Evolutionary conservation across 371 early-diverging fungal genomes (phyloP), one percentile per base, ranked within the genome.

Genomic region (Rhizopus delemar): DNA sequence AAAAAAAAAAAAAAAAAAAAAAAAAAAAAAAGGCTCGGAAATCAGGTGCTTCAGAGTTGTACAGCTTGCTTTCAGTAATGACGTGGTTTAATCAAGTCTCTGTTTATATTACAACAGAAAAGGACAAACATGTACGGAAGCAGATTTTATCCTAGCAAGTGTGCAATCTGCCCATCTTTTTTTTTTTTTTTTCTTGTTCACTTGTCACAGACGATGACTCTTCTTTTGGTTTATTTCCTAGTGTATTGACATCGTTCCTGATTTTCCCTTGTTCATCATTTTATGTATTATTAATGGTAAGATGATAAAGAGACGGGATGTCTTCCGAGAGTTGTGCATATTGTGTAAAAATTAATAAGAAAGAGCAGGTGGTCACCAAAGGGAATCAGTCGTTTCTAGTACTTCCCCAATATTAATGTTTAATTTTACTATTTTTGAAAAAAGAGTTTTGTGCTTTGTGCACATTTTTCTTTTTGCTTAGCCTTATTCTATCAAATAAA

Each of bases 51-150:
- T 29, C 8, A 35, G 15, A 35, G 49, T 48, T 60, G 49, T 57
- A 61, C 56, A 53, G 60, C 57, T 57, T 65, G 56, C 45, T 54
- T 59, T 57, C 61, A 61, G 58, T 48, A 66, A 66, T 66, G 60
- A 65, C 65, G 65, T 60, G 60, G 60, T 33, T 43, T 28, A 45
- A 35, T 45, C 36, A 53, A 50, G 38, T 36, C 12, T 33, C 51
- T 51, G 36, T 33, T 38, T 36, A n/a, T 51, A 53, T n/a, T 36
- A 53, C 12, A 33, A 35, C 7, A 12, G 22, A 22, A 35, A 34
- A 5, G 12, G 33, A n/a, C 22, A 13, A 35, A 15, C 22, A 5
- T 46, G 22, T 46, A 46, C 7, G 46, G 31, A 53, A 51, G 39
- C 16, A 60, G 54, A 61, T 55, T 61, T 54, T 61, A 61, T 61